Evolutionary conservation across 2,329 filamentous ascomycete genomes (phyloP), one percentile per base, ranked within the genome.

Genomic region (Colletotrichum shisoi): DNA sequence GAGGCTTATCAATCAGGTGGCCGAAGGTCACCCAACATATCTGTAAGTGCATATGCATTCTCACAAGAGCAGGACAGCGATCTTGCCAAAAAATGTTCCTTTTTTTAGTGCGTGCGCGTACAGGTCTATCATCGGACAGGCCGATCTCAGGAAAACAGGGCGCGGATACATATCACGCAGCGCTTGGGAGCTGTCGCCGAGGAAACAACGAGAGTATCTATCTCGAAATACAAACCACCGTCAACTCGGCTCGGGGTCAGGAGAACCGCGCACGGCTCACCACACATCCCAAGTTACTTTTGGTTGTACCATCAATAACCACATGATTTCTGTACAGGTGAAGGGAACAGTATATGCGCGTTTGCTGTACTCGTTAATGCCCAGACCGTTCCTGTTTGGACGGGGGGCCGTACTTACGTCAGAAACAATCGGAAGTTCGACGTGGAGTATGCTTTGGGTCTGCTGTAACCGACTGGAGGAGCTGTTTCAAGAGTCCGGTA

Each of bases 1-100:
- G 40, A n/a, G 17, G 46, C 31, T 53, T 31, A 19, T 63, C 12
- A 52, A 19, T 63, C 12, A 52, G 13, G 56, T 39, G 51, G 45
- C 27, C 52, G 63, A 31, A 45, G 59, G 39, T 34, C 31, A 34
- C 31, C 8, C 7, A 34, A 7, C 31, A 34, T 34, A 27, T 27
- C 24, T 27, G 24, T 27, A 9, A 34, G 21, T 31, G 24, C 17
- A 19, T 17, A 52, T 19, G 46, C 12, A 24, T 31, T 40, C 44
- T 40, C 39, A 48, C 45, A 39, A 63, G 37, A 53, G 57, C 39
- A 24, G 52, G 49, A 17, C 21, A 31, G 24, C 37, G 17, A 1
- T 37, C 2, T 8, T 24, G 11, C 21, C 17, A 17, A 48, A 48
- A 40, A 9, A 15, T 19, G 34, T 24, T n/a, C 21, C 15, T 5